phyloP scores from a whole-genome alignment of 225 moss, liverwort and hornwort species.

The Bryum argenteum region DNA sequence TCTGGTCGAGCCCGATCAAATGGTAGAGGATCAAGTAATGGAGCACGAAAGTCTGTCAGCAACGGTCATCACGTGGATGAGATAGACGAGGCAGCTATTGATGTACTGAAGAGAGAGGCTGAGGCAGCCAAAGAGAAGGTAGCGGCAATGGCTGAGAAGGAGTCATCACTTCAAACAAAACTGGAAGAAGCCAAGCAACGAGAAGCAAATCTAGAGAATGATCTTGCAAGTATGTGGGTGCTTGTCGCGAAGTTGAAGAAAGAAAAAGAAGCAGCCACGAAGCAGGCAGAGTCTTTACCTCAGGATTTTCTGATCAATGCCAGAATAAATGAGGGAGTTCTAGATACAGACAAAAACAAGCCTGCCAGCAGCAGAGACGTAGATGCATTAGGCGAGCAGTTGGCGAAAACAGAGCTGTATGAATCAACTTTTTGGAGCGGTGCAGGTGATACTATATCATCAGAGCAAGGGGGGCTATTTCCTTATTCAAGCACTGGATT shows the following conservation, averaged over 20 bases:
- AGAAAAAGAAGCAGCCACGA: conserved; percentile 57
- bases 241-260: conserved; percentile 88
- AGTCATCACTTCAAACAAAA: conserved; percentile 62
- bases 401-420: conserved; percentile 48
- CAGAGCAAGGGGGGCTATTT: conserved; percentile 42
- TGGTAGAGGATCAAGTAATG: conserved; percentile 43
- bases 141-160: conserved; percentile 67
- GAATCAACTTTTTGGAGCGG: conserved; percentile 62
- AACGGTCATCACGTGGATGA: conserved; percentile 59
- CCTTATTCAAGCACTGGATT: conserved; percentile 38
- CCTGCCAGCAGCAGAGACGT: conserved; percentile 30
- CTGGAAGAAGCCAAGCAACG: conserved; percentile 78
- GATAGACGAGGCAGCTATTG: conserved; percentile 50
- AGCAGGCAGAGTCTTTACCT: conserved; percentile 25
- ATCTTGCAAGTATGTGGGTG: conserved; percentile 98
- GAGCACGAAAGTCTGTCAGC: conserved; percentile 41
- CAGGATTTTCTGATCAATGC: conserved; percentile 41
- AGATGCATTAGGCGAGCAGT: conserved; percentile 40
- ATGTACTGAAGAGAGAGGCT: conserved; percentile 64
- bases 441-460: conserved; percentile 37
- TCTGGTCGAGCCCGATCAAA: conserved; percentile 47
- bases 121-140: conserved; percentile 60
- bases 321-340: conserved; percentile 26
- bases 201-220: conserved; percentile 82
- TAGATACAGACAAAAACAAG: conserved; percentile 36